Evolutionary conservation across 2,329 filamentous ascomycete genomes (phyloP).

Genomic region (Sphaerulina musiva): DNA sequence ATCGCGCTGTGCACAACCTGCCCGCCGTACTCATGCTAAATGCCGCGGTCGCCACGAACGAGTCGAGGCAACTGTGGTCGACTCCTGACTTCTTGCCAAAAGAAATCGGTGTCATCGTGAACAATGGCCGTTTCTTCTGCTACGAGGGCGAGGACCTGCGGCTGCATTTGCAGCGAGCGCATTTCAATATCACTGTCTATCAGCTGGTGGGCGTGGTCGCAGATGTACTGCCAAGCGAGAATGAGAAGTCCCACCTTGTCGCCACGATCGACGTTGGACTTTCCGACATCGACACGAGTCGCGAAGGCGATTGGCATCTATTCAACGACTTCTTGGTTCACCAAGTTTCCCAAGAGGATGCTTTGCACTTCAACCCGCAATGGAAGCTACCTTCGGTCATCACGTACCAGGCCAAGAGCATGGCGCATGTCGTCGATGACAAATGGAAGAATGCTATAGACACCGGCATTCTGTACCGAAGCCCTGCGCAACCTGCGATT

Average conservation of each 20-base stretch:
- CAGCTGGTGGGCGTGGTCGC: conserved; percentile 84
- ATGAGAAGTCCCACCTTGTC: conserved; percentile 84
- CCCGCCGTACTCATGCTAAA: conserved; percentile 87
- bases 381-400: conserved; percentile 93
- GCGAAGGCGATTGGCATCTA: conserved; percentile 76
- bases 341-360: conserved; percentile 71
- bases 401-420: conserved; percentile 74
- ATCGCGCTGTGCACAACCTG: conserved; percentile 74
- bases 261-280: conserved; percentile 79
- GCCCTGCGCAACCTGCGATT: conserved; percentile 48
- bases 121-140: conserved; percentile 87
- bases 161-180: conserved; percentile 68
- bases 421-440: conserved; percentile 74
- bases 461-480: conserved; percentile 74
- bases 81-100: conserved; percentile 86
- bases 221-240: conserved; percentile 78
- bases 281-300: conserved; percentile 52
- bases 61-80: conserved; percentile 77
- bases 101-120: conserved; percentile 86
- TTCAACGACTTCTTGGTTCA: conserved; percentile 97
- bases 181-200: conserved; percentile 78
- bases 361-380: conserved; percentile 75
- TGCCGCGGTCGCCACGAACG: conserved; percentile 63
- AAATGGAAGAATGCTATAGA: conserved; percentile 82
- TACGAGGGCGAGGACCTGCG: conserved; percentile 88